Base-by-base conservation (phyloP, 345 rosid genomes). In the Brassica rapa region DNA sequence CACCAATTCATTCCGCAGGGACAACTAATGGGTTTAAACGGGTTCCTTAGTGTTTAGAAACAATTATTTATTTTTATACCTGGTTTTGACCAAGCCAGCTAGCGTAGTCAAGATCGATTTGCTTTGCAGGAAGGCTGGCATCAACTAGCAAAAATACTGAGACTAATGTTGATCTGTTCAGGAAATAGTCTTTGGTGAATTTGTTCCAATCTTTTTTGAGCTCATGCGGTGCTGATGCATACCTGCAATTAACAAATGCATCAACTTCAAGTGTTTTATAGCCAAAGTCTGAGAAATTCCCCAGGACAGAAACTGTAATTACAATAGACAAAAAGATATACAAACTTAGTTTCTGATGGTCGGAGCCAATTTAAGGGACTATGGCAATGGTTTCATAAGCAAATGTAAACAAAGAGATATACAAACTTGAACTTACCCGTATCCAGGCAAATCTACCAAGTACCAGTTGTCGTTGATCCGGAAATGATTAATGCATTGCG, bases 361-460 rank as follows among this genome's bases (percentile, higher is more conserved):
- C 21, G 59, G 41, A 60, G 30, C 53, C 14, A 8, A 16, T 29
- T 56, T 4, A 59, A 29, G 67, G 16, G 32, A 5, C 16, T 43
- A 4, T 25, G 41, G 37, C 12, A 57, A 35, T 6, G 24, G 39
- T 51, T 8, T 51, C 35, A 70, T 41, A 9, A 39, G 53, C 25
- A 66, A 12, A 66, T 77, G 33, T 39, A 27, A 27, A 70, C 56
- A 32, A 33, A 43, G 30, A 46, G 4, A 21, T 53, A 68, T 33
- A 43, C 55, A 49, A 49, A 2, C 65, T 77, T 75, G 10, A 81
- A n/a, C 89, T 82, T 87, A 92, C 98, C 98, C 98, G 64, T 89
- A 94, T 84, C 98, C 98, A 73, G 98, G 98, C 84, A 94, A 89
- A 86, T 94, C 98, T 76, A 94, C 98, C 80, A 94, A 82, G 86